These are phyloP conservation scores for Cercospora sp. DNA, from an alignment of 2,329 filamentous ascomycete genomes.

Conservation along the genomic window DNA sequence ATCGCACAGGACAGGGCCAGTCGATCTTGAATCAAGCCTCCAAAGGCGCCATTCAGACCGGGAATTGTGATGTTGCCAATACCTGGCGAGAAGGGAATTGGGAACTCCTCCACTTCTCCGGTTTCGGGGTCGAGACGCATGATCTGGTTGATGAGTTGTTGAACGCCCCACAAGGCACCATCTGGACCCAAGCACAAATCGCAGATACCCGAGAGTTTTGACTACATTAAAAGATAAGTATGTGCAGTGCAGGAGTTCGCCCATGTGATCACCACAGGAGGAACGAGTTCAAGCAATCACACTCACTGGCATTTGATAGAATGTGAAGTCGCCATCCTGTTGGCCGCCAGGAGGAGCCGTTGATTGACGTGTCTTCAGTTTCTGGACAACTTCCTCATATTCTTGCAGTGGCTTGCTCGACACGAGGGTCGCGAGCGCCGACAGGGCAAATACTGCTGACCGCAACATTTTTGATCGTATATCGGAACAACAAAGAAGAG, in stretches of 20 bases:
- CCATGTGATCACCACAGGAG: background rate
- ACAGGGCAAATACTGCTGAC: slow-evolving; percentile 4
- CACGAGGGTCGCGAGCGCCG: slow-evolving; percentile 5
- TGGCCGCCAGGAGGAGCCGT: slow-evolving; percentile 13
- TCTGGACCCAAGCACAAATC: slow-evolving; percentile 17
- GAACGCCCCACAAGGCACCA: slow-evolving; percentile 17
- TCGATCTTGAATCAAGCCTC: slow-evolving; percentile 18
- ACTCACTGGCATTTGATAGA: slow-evolving; percentile 11
- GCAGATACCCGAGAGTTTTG: slow-evolving; percentile 14
- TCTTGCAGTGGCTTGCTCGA: slow-evolving; percentile 17
- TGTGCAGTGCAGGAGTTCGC: background rate
- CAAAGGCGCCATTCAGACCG: slow-evolving; percentile 13
- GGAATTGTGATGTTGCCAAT: slow-evolving; percentile 18
- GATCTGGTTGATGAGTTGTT: slow-evolving; percentile 15
- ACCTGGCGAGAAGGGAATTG: slow-evolving; percentile 18
- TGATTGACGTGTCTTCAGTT: slow-evolving; percentile 13
- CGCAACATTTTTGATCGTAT: slow-evolving; percentile 6
- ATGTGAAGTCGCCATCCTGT: slow-evolving; percentile 14
- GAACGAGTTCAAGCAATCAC: background rate
- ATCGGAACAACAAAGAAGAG: background rate
- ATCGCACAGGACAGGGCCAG: slow-evolving; percentile 19
- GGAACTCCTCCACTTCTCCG: slow-evolving; percentile 16
- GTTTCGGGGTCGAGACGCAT: slow-evolving; percentile 13
- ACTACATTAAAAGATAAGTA: slow-evolving; percentile 2
- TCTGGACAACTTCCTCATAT: slow-evolving; percentile 11